These are phyloP conservation scores for Hemileia vastatrix DNA, from an alignment of 1,284 basidiomycete species.

Conservation along the genomic window DNA sequence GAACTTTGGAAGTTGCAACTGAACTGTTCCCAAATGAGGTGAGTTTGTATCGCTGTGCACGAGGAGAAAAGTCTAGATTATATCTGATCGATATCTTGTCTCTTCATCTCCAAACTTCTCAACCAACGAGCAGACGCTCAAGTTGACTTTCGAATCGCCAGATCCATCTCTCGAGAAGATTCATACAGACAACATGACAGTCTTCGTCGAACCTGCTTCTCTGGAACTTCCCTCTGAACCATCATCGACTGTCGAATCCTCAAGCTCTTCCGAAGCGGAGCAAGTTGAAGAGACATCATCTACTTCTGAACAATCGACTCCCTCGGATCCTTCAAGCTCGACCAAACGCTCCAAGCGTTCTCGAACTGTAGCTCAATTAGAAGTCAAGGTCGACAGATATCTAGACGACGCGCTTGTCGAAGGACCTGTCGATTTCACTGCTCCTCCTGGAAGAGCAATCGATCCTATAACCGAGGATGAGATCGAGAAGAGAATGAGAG, in stretches of 20 bases:
- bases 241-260: neutral
- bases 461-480: conserved; percentile 32
- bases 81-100: no score
- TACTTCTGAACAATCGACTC: neutral
- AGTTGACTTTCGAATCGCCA: conserved; percentile 33
- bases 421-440: conserved; percentile 36
- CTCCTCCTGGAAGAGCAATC: conserved; percentile 26
- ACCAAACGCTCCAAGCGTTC: neutral
- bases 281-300: neutral
- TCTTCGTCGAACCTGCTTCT: conserved; percentile 33
- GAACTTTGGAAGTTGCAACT: conserved; percentile 35
- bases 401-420: conserved; percentile 32
- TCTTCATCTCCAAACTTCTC: neutral
- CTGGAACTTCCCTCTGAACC: neutral
- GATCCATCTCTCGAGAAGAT: conserved; percentile 19
- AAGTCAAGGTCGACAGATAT: conserved; percentile 38
- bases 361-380: conserved; percentile 30
- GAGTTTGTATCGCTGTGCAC: neutral
- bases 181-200: conserved; percentile 25
- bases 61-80: no score
- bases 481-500: conserved; percentile 26
- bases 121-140: conserved; percentile 26
- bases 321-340: no score
- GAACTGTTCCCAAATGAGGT: conserved; percentile 26
- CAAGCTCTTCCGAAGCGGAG: neutral